Evolutionary conservation across 1,284 basidiomycete genomes (phyloP), one percentile per base, ranked within the genome.

Genomic region (Sporisorium reilianum): DNA sequence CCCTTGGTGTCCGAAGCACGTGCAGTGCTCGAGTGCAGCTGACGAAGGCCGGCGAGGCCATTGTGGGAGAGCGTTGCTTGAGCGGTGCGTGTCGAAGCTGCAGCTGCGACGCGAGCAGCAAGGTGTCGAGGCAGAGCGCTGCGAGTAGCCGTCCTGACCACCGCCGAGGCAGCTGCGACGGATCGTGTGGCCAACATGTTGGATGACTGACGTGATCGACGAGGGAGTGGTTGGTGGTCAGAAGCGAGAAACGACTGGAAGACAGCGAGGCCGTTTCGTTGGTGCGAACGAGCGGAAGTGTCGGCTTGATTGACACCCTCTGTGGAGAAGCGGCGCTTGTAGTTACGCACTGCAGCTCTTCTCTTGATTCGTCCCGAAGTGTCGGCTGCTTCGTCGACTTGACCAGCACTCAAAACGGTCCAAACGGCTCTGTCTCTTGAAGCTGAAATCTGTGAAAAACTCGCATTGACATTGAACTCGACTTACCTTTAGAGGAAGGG

Each of bases 401-500:
- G 57, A 61, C 58, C 58, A 49, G 55, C 44, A 30, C 38, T 22
- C 32, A 50, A 18, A 34, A 22, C 55, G 65, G 59, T 50, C 55
- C 34, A 68, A 45, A 58, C 59, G 59, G 65, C 38, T 23, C 42
- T 25, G 23, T 22, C 16, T 51, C 9, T 53, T 36, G 52, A 48
- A 40, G 49, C 38, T 56, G 54, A 56, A 67, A 70, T 36, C 53
- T 11, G 20, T 16, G 44, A 54, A 32, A 34, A 34, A 8, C 3
- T 3, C 3, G 3, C 9, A 18, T 38, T 38, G 16, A 18, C 36
- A 16, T 18, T 38, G 16, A 20, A 41, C 36, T 16, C 16, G n/a
- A 51, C 23, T 64, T 72, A 54, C 69, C 69, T 60, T 67, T 73
- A 73, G 36, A 73, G 70, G 64, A 50, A 73, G 51, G n/a, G 34